Base-by-base conservation (phyloP, 306 rosid species). In the Cyamopsis tetragonoloba region DNA sequence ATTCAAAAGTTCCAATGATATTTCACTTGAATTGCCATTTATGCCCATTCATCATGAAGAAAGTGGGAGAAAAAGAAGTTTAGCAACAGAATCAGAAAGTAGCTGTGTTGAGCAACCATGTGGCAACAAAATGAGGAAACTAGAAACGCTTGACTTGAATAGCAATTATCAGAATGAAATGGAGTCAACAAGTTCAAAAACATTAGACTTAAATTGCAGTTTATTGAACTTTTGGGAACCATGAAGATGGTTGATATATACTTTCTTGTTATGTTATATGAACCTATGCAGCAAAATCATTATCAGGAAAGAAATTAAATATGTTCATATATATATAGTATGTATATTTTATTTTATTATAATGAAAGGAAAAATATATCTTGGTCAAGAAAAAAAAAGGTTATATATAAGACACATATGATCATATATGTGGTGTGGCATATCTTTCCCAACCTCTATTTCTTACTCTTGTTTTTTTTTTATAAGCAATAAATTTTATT, bases 91-190 rank as follows among this genome's bases (percentile, higher is more conserved):
- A 71, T 85, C 75, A 70, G 91, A 86, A 43, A 78, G 73, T 24
- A 44, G 58, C 55, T 66, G 63, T 41, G 86, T 68, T 14, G 87
- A 86, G 65, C 83, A 86, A 61, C 77, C 83, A 73, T 41, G 55
- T 68, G 54, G 72, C 63, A 62, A 79, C 65, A 73, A 77, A 55
- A 72, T 66, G 68, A 73, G 70, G 70, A 84, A 79, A 70, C 46
- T 71, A 47, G 79, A 50, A 37, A 59, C 63, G 67, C 66, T 90
- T 15, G 97, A 93, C 75, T 81, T 93, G 89, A 91, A 91, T 69
- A 75, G 69, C 12, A 72, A 86, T 42, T 88, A 81, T 73, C 82
- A 82, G 68, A 77, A 67, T 76, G 96, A 83, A 77, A 74, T 70
- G 57, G 87, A 83, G 59, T 72, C 83, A 6, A 75, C 79, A 6